These are phyloP conservation scores for Populus alba DNA, from an alignment of 345 rosid genomes.

Conservation along the genomic window DNA sequence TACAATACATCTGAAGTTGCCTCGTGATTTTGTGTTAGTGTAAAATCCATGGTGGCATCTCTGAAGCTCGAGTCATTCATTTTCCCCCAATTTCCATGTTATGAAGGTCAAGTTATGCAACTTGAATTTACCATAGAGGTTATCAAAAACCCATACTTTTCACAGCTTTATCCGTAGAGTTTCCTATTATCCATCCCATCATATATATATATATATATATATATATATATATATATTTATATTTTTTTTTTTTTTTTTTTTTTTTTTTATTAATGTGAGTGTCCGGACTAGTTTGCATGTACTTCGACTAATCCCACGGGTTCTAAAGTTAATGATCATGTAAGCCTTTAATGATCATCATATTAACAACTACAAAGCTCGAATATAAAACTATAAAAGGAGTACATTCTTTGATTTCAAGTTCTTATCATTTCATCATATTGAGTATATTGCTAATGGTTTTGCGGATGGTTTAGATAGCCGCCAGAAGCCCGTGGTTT, in stretches of 20 bases:
- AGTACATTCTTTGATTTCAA: too few species aligned
- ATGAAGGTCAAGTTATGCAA: not conserved
- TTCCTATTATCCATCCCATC: not conserved
- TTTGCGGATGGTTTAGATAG: not conserved
- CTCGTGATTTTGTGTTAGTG: not conserved
- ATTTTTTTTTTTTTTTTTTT: too few species aligned
- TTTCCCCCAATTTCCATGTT: not conserved
- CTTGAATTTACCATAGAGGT: not conserved
- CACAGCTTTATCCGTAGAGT: not conserved
- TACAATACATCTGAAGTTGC: not conserved
- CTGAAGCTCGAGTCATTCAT: not conserved
- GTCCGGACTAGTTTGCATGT: too few species aligned
- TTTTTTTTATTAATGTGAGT: too few species aligned
- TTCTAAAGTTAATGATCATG: too few species aligned
- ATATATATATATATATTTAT: too few species aligned
- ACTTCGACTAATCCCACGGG: too few species aligned
- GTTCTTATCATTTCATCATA: not conserved
- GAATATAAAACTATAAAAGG: too few species aligned
- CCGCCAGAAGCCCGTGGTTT: not conserved
- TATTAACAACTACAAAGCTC: too few species aligned
- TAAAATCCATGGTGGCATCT: not conserved
- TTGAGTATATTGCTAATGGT: not conserved
- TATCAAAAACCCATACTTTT: not conserved
- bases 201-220: too few species aligned
- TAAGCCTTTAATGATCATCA: too few species aligned